phyloP scores from a whole-genome alignment of 2,329 filamentous ascomycete genomes.

The Hypocrella siamensis region DNA sequence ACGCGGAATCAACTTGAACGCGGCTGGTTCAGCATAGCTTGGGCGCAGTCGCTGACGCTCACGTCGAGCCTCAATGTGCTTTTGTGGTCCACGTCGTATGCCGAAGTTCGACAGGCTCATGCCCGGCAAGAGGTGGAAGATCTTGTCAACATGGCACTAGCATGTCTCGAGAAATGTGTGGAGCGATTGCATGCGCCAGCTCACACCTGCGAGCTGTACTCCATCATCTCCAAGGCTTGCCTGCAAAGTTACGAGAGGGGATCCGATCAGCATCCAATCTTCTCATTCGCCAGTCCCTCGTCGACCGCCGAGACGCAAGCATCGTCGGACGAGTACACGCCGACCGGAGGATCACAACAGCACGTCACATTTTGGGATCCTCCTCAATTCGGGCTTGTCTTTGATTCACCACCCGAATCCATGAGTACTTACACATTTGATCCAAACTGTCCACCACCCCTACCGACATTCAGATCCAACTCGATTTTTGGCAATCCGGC shows the following conservation, averaged over 20 bases:
- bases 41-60: slow-evolving; percentile 79
- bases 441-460: slow-evolving; percentile 24
- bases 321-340: slow-evolving; percentile 14
- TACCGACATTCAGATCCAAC: slow-evolving; percentile 46
- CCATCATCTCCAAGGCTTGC: slow-evolving; percentile 72
- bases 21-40: slow-evolving; percentile 70
- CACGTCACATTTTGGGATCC: slow-evolving; percentile 26
- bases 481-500: slow-evolving; percentile 49
- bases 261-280: slow-evolving; percentile 9
- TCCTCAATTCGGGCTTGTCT: slow-evolving; percentile 43
- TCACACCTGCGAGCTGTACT: slow-evolving; percentile 71
- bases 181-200: slow-evolving; percentile 85
- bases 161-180: slow-evolving; percentile 64
- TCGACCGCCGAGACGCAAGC: slow-evolving; percentile 15
- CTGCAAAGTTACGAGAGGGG: slow-evolving; percentile 66
- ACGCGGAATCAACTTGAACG: slow-evolving; percentile 66
- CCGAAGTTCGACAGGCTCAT: slow-evolving; percentile 62
- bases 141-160: slow-evolving; percentile 58
- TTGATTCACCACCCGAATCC: slow-evolving; percentile 38
- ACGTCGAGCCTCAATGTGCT: slow-evolving; percentile 89
- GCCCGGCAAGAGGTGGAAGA: slow-evolving; percentile 59
- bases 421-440: slow-evolving; percentile 30
- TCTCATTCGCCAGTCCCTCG: slow-evolving; percentile 19
- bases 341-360: slow-evolving; percentile 11
- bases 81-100: slow-evolving; percentile 81